Percentiles rank a stretch among this genome's conserved stretches.
phyloP scores from a whole-genome alignment of 345 rosid genomes.

The Populus euphratica region DNA sequence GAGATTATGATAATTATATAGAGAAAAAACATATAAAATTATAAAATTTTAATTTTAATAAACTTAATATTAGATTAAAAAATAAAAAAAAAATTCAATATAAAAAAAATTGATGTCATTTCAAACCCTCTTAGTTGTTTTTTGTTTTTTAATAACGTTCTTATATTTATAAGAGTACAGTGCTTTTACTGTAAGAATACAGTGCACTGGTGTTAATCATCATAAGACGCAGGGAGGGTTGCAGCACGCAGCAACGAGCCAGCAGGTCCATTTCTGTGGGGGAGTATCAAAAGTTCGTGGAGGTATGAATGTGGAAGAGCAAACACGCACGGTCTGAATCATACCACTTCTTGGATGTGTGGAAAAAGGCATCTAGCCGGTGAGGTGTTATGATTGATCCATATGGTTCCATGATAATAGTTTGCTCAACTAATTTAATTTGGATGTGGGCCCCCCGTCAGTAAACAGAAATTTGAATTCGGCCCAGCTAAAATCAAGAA shows the following conservation, averaged over 20 bases:
- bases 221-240: neutral
- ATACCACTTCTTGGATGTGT: conserved; percentile 14
- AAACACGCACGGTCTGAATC: conserved; percentile 13
- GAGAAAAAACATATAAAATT: too few species aligned
- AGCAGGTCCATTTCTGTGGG: neutral
- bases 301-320: neutral
- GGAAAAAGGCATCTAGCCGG: neutral
- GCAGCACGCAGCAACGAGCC: neutral
- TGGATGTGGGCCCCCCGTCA: neutral
- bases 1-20: too few species aligned
- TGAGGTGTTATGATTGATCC: conserved; percentile 21
- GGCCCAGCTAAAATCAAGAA: neutral
- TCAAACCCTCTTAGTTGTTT: too few species aligned
- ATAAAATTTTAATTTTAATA: too few species aligned
- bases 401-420: neutral
- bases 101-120: too few species aligned
- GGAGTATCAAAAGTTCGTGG: neutral
- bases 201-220: neutral
- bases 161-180: too few species aligned
- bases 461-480: neutral
- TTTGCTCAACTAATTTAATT: neutral
- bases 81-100: too few species aligned
- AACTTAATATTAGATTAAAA: too few species aligned
- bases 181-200: neutral
- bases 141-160: too few species aligned